Conservation (phyloP, 345 rosid species). For the Crucihimalaya himalaica region DNA sequence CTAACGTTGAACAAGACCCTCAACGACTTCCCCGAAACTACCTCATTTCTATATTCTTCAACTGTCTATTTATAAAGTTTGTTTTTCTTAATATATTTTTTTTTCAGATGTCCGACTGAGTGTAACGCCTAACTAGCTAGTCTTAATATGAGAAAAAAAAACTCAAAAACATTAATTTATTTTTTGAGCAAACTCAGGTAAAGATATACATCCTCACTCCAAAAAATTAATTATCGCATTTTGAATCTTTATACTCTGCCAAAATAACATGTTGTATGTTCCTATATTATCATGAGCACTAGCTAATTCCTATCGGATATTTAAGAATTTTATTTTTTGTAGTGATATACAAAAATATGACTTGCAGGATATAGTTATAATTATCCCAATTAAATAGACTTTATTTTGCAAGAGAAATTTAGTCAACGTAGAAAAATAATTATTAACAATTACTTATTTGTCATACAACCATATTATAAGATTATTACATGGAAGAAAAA, state of each 20-base stretch:
- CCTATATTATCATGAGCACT: too few species aligned
- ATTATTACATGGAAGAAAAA: slow-evolving; percentile 20
- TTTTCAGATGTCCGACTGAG: background rate
- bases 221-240: too few species aligned
- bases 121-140: background rate
- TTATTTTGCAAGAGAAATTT: background rate
- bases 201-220: too few species aligned
- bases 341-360: background rate
- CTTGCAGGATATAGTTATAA: background rate
- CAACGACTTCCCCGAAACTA: background rate
- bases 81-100: background rate
- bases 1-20: background rate
- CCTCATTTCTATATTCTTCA: background rate
- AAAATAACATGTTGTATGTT: too few species aligned
- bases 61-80: background rate
- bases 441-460: background rate
- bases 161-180: too few species aligned
- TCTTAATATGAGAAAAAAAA: background rate
- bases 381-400: background rate
- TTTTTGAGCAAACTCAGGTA: too few species aligned
- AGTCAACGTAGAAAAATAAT: background rate
- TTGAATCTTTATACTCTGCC: too few species aligned
- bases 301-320: too few species aligned
- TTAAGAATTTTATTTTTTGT: background rate
- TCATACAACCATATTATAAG: slow-evolving; percentile 1